Percentiles rank a stretch among this genome's conserved stretches.
Conservation (phyloP, 2,329 filamentous ascomycete species). For the Stagonosporopsis vannaccii region DNA sequence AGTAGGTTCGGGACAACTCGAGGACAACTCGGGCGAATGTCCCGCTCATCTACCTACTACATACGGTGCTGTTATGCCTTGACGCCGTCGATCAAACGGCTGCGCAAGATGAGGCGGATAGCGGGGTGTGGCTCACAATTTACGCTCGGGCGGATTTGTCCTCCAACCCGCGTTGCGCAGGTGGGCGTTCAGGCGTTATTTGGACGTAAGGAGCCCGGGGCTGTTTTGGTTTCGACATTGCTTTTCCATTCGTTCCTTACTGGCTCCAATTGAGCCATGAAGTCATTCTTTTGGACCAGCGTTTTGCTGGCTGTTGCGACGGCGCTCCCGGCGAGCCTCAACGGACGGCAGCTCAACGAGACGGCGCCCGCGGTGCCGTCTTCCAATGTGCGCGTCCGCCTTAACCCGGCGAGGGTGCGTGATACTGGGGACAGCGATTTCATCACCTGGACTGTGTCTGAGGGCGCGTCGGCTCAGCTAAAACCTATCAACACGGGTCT, state of each 20-base stretch:
- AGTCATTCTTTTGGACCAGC: slow-evolving; percentile 3
- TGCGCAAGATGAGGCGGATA: slow-evolving; percentile 7
- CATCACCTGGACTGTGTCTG: slow-evolving; percentile 20
- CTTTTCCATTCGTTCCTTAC: slow-evolving; percentile 3
- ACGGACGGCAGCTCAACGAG: neutral
- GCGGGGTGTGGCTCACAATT: slow-evolving; percentile 1
- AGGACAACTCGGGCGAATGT: neutral
- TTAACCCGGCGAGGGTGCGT: slow-evolving; percentile 22
- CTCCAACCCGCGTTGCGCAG: slow-evolving; percentile 10
- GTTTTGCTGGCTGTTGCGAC: slow-evolving; percentile 3
- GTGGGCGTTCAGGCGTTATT: neutral
- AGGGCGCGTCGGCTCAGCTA: slow-evolving; percentile 14
- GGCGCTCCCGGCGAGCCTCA: slow-evolving; percentile 1
- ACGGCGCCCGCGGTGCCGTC: slow-evolving; percentile 2
- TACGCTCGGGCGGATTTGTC: slow-evolving; percentile 11
- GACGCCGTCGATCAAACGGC: slow-evolving; percentile 6
- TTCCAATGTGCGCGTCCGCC: slow-evolving; percentile 15
- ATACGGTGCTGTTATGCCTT: neutral
- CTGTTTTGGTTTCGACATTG: neutral
- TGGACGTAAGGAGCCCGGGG: neutral
- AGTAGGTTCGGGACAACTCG: slow-evolving; percentile 2
- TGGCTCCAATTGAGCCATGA: neutral
- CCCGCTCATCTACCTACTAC: neutral
- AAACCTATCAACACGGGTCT: slow-evolving; percentile 7
- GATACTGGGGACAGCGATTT: slow-evolving; percentile 21